A percentile compares a stretch with the other conserved stretches of the same genome.
Conservation (phyloP, 768 basidiomycete genomes). For the Agrocybe praecox region DNA sequence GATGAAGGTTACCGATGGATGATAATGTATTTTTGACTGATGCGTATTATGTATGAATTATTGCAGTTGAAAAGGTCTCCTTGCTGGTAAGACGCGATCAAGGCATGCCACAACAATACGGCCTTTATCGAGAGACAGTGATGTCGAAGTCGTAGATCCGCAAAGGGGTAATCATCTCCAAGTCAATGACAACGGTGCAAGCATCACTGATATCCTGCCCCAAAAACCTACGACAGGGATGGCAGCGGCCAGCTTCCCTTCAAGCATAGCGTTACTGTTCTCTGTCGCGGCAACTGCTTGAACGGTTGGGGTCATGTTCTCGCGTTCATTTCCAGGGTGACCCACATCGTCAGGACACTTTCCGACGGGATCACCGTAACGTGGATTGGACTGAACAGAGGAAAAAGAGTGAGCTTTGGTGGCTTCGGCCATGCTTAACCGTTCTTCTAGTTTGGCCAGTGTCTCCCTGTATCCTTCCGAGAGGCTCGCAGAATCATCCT, state of each 20-base stretch:
- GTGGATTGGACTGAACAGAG: background rate
- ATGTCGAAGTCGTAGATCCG: too few relatives aligned
- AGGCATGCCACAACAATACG: too few relatives aligned
- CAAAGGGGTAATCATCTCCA: conserved; percentile 23
- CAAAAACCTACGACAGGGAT: conserved; percentile 35
- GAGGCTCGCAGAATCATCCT: conserved; percentile 18
- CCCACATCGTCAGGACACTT: background rate
- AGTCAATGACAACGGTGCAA: conserved; percentile 36
- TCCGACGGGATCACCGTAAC: background rate
- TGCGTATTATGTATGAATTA: too few relatives aligned
- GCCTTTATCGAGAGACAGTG: too few relatives aligned
- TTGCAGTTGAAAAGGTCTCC: too few relatives aligned
- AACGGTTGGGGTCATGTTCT: conserved; percentile 17
- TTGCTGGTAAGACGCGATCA: too few relatives aligned
- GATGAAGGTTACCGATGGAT: too few relatives aligned
- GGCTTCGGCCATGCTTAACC: conserved; percentile 16
- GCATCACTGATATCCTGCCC: conserved; percentile 33
- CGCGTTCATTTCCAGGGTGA: conserved; percentile 8
- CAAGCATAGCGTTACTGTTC: conserved; percentile 30
- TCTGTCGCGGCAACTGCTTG: conserved; percentile 28
- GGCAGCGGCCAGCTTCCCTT: conserved; percentile 35
- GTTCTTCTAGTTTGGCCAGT: conserved; percentile 17
- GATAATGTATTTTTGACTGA: too few relatives aligned
- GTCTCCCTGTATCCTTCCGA: conserved; percentile 16
- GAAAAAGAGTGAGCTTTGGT: background rate